phyloP scores from a whole-genome alignment of 2,329 filamentous ascomycete species.

The Ceratocystis diversiconidia region DNA sequence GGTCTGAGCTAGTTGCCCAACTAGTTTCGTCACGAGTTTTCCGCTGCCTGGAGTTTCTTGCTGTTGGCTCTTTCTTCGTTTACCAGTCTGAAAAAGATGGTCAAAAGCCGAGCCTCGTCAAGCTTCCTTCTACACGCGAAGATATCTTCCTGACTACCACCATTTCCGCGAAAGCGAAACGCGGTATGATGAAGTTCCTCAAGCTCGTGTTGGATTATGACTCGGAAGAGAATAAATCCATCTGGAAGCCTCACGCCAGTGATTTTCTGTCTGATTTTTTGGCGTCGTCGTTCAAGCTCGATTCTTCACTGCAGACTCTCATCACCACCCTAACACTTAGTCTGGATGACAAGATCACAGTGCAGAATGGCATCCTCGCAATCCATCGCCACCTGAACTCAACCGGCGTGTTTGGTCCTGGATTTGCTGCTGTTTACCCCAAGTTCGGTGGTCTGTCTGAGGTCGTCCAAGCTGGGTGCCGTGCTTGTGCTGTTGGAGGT shows the following conservation, averaged over 20 bases:
- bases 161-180: conserved; percentile 69
- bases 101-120: conserved; percentile 35
- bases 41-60: conserved; percentile 81
- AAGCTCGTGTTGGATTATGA: conserved; percentile 70
- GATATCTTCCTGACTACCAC: conserved; percentile 71
- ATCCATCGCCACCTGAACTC: conserved; percentile 72
- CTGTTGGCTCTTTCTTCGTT: conserved; percentile 86
- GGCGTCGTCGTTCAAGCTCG: conserved; percentile 49
- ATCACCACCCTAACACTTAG: conserved; percentile 58
- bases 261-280: conserved; percentile 46
- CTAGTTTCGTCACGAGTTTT: conserved; percentile 84
- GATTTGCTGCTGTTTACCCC: conserved; percentile 77
- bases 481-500: conserved; percentile 80
- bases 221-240: conserved; percentile 36
- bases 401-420: conserved; percentile 73
- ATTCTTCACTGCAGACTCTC: conserved; percentile 49
- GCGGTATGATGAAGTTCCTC: conserved; percentile 82
- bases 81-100: conserved; percentile 32
- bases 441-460: conserved; percentile 90
- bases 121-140: conserved; percentile 78
- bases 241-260: conserved; percentile 45
- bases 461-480: conserved; percentile 79
- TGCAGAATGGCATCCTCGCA: conserved; percentile 51
- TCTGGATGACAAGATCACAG: conserved; percentile 47
- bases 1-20: conserved; percentile 60